phyloP scores from a whole-genome alignment of 1,139 yeast genomes.

The Debaryomyces robertsiae region DNA sequence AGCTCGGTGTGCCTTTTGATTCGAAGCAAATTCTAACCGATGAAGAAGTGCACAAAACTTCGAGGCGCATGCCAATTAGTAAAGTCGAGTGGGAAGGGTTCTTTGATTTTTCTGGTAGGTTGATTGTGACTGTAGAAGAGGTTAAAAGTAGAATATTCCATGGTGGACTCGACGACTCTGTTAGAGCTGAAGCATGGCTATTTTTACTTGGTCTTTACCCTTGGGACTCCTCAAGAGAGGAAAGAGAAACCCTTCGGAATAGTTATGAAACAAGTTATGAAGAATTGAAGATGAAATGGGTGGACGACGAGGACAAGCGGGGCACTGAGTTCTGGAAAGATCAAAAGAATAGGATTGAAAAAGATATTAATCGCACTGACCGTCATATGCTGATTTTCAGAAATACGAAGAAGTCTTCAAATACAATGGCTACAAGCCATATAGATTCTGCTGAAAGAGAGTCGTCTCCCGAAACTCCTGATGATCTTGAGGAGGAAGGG shows the following conservation, averaged over 20 bases:
- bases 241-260: constrained; percentile 58
- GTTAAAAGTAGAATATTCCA: constrained; percentile 84
- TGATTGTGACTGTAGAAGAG: constrained; percentile 71
- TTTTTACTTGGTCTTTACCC: constrained; percentile 82
- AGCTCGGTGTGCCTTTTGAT: constrained; percentile 72
- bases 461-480: constrained; percentile 46
- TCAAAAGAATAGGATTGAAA: constrained; percentile 85
- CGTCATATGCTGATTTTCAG: constrained; percentile 66
- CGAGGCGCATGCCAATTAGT: constrained; percentile 66
- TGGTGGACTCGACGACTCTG: constrained; percentile 69
- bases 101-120: constrained; percentile 77
- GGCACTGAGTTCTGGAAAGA: constrained; percentile 80
- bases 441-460: constrained; percentile 26
- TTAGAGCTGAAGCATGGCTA: constrained; percentile 81
- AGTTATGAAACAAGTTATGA: constrained; percentile 67
- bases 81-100: constrained; percentile 82
- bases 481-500: constrained; percentile 31
- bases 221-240: constrained; percentile 80
- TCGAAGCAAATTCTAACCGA: constrained; percentile 51
- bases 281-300: constrained; percentile 69
- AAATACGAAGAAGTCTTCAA: constrained; percentile 33
- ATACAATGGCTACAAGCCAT: constrained; percentile 23
- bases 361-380: constrained; percentile 92
- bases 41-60: constrained; percentile 59
- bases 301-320: constrained; percentile 57